Evolutionary conservation across 176 grass and related monocot genomes (phyloP).

Genomic region (Oryza coarctata): DNA sequence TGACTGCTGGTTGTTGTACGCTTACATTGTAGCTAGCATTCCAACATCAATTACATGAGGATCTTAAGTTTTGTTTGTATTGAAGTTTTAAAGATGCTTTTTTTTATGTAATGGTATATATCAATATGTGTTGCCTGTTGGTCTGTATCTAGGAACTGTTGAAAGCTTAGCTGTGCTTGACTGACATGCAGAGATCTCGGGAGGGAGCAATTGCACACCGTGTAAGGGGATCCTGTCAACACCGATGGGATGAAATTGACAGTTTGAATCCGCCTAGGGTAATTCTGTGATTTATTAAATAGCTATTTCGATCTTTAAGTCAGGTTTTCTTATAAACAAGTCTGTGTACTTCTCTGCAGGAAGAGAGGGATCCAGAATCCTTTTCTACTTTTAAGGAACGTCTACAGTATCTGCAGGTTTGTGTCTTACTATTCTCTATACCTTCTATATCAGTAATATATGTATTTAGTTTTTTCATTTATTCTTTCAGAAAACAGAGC

Average conservation of each 20-base stretch:
- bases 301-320: neutral
- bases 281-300: conserved; percentile 35
- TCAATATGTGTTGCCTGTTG: conserved; percentile 16
- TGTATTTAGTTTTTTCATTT: conserved; percentile 31
- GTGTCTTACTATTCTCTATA: neutral
- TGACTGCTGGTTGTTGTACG: neutral
- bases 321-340: conserved; percentile 23
- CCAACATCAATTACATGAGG: conserved; percentile 11
- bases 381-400: conserved; percentile 96
- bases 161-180: conserved; percentile 3
- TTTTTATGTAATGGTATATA: neutral
- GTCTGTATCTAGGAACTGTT: neutral
- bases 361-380: conserved; percentile 82
- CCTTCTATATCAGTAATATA: conserved; percentile 26
- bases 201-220: conserved; percentile 73
- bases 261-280: conserved; percentile 80
- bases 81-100: conserved; percentile 2
- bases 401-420: conserved; percentile 85
- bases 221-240: conserved; percentile 67
- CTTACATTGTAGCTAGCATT: conserved; percentile 3
- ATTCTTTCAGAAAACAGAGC: conserved; percentile 76
- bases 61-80: neutral
- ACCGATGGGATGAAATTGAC: conserved; percentile 66
- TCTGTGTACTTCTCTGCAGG: conserved; percentile 49
- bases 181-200: conserved; percentile 59